Evolutionary conservation across 164 flowering plant genomes (phyloP), one percentile per base, ranked within the genome.

Genomic region (Kingdonia uniflora): DNA sequence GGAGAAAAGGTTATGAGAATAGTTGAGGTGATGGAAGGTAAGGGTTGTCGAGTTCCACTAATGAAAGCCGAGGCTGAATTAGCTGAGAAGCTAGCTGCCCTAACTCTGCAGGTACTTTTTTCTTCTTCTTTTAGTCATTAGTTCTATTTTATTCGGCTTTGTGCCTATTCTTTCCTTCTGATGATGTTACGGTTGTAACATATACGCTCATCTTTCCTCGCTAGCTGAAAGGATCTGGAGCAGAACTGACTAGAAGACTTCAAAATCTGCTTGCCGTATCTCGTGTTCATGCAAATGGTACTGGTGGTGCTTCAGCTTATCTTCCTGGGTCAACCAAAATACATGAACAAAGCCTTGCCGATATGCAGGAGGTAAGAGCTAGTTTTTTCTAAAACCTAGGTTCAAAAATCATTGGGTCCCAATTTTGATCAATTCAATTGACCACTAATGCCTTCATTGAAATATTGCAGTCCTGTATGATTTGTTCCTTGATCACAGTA

Each of bases 171-270:
- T 29, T 8, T 29, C 8, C 35, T 29, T 8, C 4, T 29, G 35
- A 29, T 29, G 8, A 3, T 29, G 35, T 8, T 29, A 29, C 8
- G 8, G 4, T 3, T 3, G 6, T 8, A 29, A 29, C 35, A 3
- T 29, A 29, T 29, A 8, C 8, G 8, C 35, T 29, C 35, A 29
- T 29, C 35, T 8, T 29, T 29, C 35, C 35, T 29, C 8, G 4
- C 35, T 80, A 94, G 97, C 61, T 89, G 59, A 94, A 85, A 71
- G 97, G 99, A 70, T 72, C 97, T 24, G 96, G 96, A 55, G 99
- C 87, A 51, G 99, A 89, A 67, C 79, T 89, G 49, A 79, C 96
- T 38, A 78, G 88, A 64, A 80, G 99, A 72, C 90, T 87, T 54
- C 97, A 89, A 49, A 87, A 82, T 71, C 68, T 94, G 62, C 83